phyloP scores from a whole-genome alignment of 108 stramenopile genomes.

The Nannochloropsis oceanica region DNA sequence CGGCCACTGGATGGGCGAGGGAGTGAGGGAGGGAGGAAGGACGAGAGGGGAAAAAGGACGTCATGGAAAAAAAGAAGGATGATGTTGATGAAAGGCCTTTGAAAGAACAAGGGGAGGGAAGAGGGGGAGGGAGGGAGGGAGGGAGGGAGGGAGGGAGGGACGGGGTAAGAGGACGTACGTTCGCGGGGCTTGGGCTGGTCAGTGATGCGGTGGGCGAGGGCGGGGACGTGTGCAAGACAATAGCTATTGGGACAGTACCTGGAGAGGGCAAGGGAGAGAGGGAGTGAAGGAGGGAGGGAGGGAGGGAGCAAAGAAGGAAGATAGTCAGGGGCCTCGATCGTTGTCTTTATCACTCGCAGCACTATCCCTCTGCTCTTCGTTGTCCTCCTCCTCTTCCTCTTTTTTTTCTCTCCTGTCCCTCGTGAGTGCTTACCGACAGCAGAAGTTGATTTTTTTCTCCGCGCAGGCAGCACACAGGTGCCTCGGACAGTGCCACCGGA shows the following conservation, averaged over 20 bases:
- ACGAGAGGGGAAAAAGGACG: not conserved
- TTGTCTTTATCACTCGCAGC: not conserved
- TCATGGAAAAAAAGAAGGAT: not conserved
- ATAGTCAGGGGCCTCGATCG: not conserved
- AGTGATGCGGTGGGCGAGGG: not conserved
- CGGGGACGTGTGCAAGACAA: not conserved
- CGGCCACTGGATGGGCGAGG: not conserved
- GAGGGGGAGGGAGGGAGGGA: not conserved
- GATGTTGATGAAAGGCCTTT: not conserved
- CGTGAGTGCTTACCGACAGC: not conserved
- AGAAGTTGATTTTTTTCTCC: not conserved
- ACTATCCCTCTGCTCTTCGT: not conserved
- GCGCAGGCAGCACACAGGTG: not conserved
- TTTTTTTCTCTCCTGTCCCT: not conserved
- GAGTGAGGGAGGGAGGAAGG: not conserved
- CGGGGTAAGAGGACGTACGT: not conserved
- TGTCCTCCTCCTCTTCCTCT: not conserved
- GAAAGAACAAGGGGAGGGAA: not conserved
- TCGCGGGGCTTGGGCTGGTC: not conserved
- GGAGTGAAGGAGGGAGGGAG: too few relatives aligned
- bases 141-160: not conserved
- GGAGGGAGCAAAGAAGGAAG: not conserved
- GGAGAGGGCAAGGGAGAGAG: too few relatives aligned
- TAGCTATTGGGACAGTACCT: not conserved
- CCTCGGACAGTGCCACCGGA: not conserved